Conservation (phyloP, 2,329 filamentous ascomycete species). For the Epichloe festucae region DNA sequence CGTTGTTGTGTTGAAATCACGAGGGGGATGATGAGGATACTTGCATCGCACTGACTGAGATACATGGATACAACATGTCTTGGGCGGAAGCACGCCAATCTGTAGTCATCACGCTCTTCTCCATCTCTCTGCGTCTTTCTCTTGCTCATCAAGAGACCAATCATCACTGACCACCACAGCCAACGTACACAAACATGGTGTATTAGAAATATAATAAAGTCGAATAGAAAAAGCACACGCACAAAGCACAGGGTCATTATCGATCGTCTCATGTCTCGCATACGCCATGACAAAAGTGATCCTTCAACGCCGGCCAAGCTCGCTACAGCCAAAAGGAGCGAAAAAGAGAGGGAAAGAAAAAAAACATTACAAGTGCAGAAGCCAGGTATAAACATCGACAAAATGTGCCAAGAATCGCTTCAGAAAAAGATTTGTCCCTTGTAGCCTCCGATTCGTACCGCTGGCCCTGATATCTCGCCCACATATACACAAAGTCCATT, state of each 20-base stretch:
- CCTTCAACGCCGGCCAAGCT: constrained; percentile 7
- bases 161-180: background rate
- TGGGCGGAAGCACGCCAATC: too few species aligned
- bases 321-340: constrained; percentile 8
- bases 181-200: background rate
- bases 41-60: too few species aligned
- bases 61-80: too few species aligned
- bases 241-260: constrained; percentile 4
- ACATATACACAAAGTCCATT: background rate
- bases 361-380: constrained; percentile 8
- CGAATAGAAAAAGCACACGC: background rate
- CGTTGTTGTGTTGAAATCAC: too few species aligned
- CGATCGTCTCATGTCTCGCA: constrained; percentile 6
- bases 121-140: too few species aligned
- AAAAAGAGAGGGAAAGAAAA: constrained; percentile 3
- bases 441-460: background rate
- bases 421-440: background rate
- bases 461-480: background rate
- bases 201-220: background rate
- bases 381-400: constrained; percentile 8
- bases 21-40: too few species aligned
- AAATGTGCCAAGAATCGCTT: background rate
- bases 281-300: constrained; percentile 7
- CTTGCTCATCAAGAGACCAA: too few species aligned
- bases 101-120: too few species aligned